Evolutionary conservation across 2,329 filamentous ascomycete species (phyloP).

Genomic region (Monosporascus sp.): DNA sequence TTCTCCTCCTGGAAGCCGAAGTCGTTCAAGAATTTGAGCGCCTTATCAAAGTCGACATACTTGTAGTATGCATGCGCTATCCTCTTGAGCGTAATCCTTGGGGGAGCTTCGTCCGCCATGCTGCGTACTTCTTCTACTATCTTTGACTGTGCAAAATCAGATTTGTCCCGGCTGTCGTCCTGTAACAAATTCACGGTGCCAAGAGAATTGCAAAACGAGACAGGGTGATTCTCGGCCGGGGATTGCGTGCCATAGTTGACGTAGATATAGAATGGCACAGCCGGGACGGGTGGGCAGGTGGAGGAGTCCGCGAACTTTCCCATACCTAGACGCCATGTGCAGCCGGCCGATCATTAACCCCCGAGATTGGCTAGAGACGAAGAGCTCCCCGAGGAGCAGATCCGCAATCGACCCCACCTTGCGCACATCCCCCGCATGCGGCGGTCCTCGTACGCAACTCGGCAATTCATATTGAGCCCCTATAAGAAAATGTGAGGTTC

Average conservation of each 20-base stretch:
- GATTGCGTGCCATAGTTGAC: conserved; percentile 4
- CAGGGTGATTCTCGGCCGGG: neutral
- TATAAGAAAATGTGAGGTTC: neutral
- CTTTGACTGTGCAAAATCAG: neutral
- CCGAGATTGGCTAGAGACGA: neutral
- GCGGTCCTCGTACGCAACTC: neutral
- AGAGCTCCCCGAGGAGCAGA: neutral
- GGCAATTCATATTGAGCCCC: neutral
- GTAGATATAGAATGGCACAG: conserved; percentile 1
- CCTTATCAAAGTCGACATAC: conserved; percentile 36
- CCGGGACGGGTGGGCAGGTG: conserved; percentile 16
- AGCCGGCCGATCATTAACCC: conserved; percentile 15
- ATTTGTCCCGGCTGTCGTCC: neutral
- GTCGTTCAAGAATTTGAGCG: conserved; percentile 38
- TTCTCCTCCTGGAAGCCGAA: conserved; percentile 41
- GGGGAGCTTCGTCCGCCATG: conserved; percentile 15
- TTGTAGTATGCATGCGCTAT: conserved; percentile 43
- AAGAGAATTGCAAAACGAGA: neutral
- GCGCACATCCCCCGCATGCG: neutral
- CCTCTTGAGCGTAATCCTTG: conserved; percentile 25
- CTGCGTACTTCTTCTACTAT: conserved; percentile 5
- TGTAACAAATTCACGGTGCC: neutral
- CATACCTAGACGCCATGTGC: neutral
- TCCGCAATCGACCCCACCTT: neutral
- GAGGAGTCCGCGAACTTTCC: conserved; percentile 19